These are phyloP conservation scores for Microdochium bolleyi DNA, from an alignment of 2,329 filamentous ascomycete species.

Conservation along the genomic window DNA sequence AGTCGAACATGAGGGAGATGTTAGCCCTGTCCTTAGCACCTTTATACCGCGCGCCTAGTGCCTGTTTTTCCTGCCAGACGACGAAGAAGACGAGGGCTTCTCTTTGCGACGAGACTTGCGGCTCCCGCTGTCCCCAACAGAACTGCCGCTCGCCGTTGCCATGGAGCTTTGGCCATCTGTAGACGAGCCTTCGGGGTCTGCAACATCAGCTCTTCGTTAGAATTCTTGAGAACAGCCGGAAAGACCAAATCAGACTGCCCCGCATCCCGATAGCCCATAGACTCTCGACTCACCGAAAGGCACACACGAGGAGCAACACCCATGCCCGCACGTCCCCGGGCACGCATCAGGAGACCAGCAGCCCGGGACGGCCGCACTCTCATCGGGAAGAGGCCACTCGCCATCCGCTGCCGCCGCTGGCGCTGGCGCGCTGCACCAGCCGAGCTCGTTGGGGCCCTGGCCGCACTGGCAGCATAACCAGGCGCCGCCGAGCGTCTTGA, in stretches of 20 bases:
- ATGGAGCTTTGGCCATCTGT: neutral
- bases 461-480: constrained; percentile 49
- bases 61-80: neutral
- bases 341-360: neutral
- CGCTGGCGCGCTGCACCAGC: constrained; percentile 36
- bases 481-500: constrained; percentile 35
- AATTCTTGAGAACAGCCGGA: neutral
- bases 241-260: neutral
- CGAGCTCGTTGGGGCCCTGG: constrained; percentile 40
- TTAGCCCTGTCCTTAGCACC: neutral
- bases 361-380: neutral
- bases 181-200: neutral
- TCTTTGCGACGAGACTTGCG: neutral
- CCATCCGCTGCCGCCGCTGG: neutral
- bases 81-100: neutral
- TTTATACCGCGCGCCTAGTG: neutral
- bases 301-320: neutral
- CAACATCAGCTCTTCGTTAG: neutral
- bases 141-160: neutral
- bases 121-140: neutral
- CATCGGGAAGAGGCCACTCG: neutral
- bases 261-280: neutral
- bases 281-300: neutral
- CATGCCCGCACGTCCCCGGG: neutral
- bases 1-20: neutral